Evolutionary conservation across 306 rosid genomes (phyloP).

Genomic region (Cucurbita moschata): DNA sequence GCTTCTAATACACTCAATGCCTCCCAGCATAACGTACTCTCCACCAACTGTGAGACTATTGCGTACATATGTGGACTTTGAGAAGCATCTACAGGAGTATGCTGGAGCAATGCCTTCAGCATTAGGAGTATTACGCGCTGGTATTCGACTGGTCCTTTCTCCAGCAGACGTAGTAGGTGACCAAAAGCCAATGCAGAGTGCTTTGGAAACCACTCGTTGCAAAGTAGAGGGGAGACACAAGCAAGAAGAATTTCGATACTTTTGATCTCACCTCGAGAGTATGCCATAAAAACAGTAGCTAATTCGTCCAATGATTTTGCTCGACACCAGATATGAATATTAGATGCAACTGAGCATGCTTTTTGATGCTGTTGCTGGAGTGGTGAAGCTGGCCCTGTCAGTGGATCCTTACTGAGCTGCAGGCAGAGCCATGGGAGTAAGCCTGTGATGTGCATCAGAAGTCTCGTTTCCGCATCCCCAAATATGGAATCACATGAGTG

Average conservation of each 20-base stretch:
- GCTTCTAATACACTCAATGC: conserved; percentile 96
- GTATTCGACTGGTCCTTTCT: conserved; percentile 89
- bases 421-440: conserved; percentile 96
- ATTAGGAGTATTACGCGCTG: conserved; percentile 89
- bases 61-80: conserved; percentile 98
- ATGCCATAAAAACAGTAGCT: conserved; percentile 67
- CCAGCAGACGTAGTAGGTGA: conserved; percentile 75
- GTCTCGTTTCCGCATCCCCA: conserved; percentile 87
- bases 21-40: conserved; percentile 96
- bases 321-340: conserved; percentile 82
- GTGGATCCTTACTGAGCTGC: conserved; percentile 77
- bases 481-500: conserved; percentile 96
- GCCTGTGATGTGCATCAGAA: conserved; percentile 93
- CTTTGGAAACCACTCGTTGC: conserved; percentile 92
- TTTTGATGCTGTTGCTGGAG: conserved; percentile 80
- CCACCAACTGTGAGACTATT: conserved; percentile 86
- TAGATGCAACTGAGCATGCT: conserved; percentile 86
- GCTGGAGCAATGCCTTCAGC: conserved; percentile 95
- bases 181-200: conserved; percentile 92
- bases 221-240: conserved; percentile 78
- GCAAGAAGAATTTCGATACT: conserved; percentile 68
- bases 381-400: conserved; percentile 71
- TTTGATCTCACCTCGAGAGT: conserved; percentile 81
- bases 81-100: conserved; percentile 95
- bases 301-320: conserved; percentile 84